These are phyloP conservation scores for Closterium sp. DNA, from an alignment of 139 green algal species.

Conservation along the genomic window DNA sequence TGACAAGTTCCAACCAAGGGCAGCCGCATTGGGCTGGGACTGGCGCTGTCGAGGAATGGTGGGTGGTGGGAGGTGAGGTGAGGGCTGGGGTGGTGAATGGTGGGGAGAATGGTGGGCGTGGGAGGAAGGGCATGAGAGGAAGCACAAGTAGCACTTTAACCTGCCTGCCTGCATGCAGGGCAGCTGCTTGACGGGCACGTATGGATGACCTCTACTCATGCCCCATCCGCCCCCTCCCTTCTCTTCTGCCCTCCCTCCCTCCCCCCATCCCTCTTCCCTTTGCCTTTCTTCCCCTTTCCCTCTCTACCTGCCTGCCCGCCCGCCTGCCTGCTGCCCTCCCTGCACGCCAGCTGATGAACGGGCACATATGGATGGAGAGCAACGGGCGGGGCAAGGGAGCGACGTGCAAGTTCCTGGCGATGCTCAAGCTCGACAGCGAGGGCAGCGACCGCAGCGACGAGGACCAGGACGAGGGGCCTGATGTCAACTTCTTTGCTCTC, in stretches of 20 bases:
- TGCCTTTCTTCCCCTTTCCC: not conserved
- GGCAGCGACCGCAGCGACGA: conserved; percentile 1
- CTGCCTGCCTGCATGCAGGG: too few relatives aligned
- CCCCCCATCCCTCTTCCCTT: not conserved
- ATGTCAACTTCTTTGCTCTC: conserved; percentile 31
- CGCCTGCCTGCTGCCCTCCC: not conserved
- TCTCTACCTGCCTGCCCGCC: not conserved
- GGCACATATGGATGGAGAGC: conserved; percentile 66
- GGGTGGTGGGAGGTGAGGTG: too few relatives aligned
- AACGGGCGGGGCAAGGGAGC: conserved; percentile 17
- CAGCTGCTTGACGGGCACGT: too few relatives aligned
- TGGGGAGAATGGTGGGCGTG: too few relatives aligned
- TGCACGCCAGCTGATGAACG: conserved; percentile 67
- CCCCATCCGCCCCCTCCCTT: too few relatives aligned
- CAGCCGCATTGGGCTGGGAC: conserved; percentile 66
- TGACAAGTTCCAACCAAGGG: too few relatives aligned
- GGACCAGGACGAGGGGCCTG: conserved; percentile 16
- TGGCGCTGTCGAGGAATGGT: conserved; percentile 63
- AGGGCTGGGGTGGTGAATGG: too few relatives aligned
- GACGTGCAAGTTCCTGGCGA: conserved; percentile 30
- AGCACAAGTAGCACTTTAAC: too few relatives aligned
- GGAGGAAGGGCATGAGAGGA: too few relatives aligned
- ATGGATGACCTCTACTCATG: too few relatives aligned
- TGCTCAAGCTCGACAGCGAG: conserved; percentile 30
- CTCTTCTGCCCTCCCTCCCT: too few relatives aligned